Conservation (phyloP, 805 yeast genomes). For the Brettanomyces custersianus region DNA sequence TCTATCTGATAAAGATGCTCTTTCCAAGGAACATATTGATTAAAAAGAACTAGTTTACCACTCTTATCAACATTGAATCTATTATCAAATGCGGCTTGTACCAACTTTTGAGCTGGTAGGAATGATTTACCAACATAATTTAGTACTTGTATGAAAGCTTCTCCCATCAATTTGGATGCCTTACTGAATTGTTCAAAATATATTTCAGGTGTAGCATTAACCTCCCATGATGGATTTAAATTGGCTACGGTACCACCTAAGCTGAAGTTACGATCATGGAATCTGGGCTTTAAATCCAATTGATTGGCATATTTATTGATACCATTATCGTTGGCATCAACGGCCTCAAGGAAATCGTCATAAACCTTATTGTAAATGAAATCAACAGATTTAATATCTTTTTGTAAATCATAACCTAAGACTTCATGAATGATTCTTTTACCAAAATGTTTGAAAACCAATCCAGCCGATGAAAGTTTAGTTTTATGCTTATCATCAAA, state of each 20-base stretch:
- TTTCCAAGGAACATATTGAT: slow-evolving; percentile 89
- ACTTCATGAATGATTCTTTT: slow-evolving; percentile 53
- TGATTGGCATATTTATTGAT: slow-evolving; percentile 53
- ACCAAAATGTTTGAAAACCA: slow-evolving; percentile 83
- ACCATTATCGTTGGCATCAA: slow-evolving; percentile 97
- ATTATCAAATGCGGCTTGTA: slow-evolving; percentile 55
- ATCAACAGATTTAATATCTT: slow-evolving; percentile 38
- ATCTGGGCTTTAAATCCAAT: slow-evolving; percentile 48
- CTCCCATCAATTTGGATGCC: slow-evolving; percentile 80
- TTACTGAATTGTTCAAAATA: slow-evolving; percentile 57
- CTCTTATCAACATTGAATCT: slow-evolving; percentile 54
- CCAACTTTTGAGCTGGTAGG: slow-evolving; percentile 82
- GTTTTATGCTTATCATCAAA: slow-evolving; percentile 60
- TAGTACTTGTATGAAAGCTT: slow-evolving; percentile 59
- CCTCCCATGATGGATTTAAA: slow-evolving; percentile 82
- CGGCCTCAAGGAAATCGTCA: slow-evolving; percentile 77
- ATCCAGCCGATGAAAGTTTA: slow-evolving; percentile 88
- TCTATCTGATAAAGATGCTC: slow-evolving; percentile 80
- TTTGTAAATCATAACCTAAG: slow-evolving; percentile 30
- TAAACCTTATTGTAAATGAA: slow-evolving; percentile 70
- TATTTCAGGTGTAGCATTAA: slow-evolving; percentile 52
- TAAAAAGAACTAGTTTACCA: slow-evolving; percentile 68
- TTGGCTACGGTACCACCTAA: slow-evolving; percentile 71
- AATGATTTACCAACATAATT: slow-evolving; percentile 73
- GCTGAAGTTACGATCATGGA: slow-evolving; percentile 64